Evolutionary conservation across 1,284 basidiomycete species (phyloP).

Genomic region (Ustilago nuda): DNA sequence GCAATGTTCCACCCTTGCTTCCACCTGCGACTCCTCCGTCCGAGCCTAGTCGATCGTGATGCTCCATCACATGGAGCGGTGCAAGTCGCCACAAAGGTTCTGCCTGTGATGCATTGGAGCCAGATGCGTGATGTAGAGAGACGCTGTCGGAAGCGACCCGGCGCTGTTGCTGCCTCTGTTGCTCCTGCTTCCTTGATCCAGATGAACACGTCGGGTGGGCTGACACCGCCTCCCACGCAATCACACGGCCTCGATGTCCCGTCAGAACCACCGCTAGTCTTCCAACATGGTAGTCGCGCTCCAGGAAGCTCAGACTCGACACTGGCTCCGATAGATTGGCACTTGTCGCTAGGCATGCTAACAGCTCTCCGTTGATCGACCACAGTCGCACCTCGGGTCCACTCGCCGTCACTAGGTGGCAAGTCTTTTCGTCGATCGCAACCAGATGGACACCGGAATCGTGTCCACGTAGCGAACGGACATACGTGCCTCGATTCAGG

Average conservation of each 20-base stretch:
- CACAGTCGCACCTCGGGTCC: conserved; percentile 78
- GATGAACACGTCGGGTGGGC: conserved; percentile 23
- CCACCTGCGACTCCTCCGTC: background rate
- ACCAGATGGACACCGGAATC: conserved; percentile 76
- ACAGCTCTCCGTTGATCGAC: conserved; percentile 82
- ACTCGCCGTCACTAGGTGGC: conserved; percentile 84
- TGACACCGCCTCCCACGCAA: conserved; percentile 60
- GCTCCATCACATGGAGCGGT: conserved; percentile 54
- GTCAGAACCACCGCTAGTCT: conserved; percentile 62
- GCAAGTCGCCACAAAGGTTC: conserved; percentile 40
- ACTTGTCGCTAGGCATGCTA: conserved; percentile 76
- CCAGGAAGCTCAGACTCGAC: conserved; percentile 80
- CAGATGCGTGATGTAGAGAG: conserved; percentile 2
- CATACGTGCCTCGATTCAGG: conserved; percentile 75
- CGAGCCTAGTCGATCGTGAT: conserved; percentile 40
- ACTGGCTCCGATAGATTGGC: conserved; percentile 70
- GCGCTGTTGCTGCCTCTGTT: conserved; percentile 12
- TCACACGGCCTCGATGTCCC: conserved; percentile 63
- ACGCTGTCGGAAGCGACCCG: conserved; percentile 20
- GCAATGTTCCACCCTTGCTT: conserved; percentile 3
- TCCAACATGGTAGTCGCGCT: conserved; percentile 74
- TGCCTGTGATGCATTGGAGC: background rate
- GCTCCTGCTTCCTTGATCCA: conserved; percentile 1
- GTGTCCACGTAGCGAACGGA: conserved; percentile 57
- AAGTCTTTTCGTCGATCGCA: conserved; percentile 85